Percentiles rank a stretch among this genome's conserved stretches.
Evolutionary conservation across 441 rosid species (phyloP).

Genomic region (Bruguiera hainesii): DNA sequence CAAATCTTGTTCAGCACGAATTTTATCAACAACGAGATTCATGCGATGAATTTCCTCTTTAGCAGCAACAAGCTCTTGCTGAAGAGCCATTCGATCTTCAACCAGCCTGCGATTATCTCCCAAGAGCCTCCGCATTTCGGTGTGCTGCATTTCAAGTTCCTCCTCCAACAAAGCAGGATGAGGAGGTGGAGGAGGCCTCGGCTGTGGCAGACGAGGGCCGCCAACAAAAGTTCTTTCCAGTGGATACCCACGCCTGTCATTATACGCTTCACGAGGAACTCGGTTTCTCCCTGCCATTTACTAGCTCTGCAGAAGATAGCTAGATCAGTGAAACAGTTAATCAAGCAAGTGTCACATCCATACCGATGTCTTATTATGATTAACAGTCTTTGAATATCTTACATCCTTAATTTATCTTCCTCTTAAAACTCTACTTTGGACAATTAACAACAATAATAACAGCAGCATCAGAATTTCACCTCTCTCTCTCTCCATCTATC

Average conservation of each 20-base stretch:
- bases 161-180: slow-evolving; percentile 81
- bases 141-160: slow-evolving; percentile 81
- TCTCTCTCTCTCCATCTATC: no score
- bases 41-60: slow-evolving; percentile 88
- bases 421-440: no score
- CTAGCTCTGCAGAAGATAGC: neutral
- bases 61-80: slow-evolving; percentile 72
- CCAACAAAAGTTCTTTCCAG: slow-evolving; percentile 60
- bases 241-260: slow-evolving; percentile 60
- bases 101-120: slow-evolving; percentile 68
- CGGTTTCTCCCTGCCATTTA: slow-evolving; percentile 87
- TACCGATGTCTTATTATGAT: no score
- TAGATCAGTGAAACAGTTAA: neutral
- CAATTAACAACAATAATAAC: no score
- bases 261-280: slow-evolving; percentile 54
- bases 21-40: slow-evolving; percentile 60
- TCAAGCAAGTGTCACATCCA: no score
- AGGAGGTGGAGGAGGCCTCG: slow-evolving; percentile 44
- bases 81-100: slow-evolving; percentile 72
- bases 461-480: no score
- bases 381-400: no score
- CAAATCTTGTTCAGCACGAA: slow-evolving; percentile 69
- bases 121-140: slow-evolving; percentile 73
- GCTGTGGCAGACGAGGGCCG: slow-evolving; percentile 61
- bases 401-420: no score